Percentiles rank a stretch among this genome's conserved stretches.
Conservation (phyloP, 2,329 filamentous ascomycete species). For the Botrytis aclada region DNA sequence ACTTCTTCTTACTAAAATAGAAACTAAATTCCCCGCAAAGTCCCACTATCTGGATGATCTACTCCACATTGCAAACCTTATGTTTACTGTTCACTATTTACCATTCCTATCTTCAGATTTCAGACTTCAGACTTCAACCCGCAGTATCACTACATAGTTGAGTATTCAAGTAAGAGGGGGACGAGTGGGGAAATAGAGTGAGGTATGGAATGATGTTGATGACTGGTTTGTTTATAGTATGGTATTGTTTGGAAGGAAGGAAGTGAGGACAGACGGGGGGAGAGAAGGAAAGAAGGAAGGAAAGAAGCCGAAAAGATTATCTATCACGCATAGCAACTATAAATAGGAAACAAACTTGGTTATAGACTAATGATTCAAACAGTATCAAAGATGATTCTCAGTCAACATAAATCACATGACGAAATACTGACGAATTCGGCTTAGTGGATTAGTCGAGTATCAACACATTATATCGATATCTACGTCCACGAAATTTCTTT, state of each 20-base stretch:
- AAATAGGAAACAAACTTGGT: neutral
- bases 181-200: neutral
- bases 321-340: neutral
- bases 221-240: neutral
- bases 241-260: neutral
- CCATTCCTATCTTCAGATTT: no score
- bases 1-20: neutral
- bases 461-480: neutral
- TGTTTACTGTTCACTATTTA: neutral
- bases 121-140: no score
- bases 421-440: neutral
- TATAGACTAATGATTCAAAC: neutral
- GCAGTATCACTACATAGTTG: neutral
- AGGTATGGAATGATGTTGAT: neutral
- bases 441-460: neutral
- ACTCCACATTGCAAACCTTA: neutral
- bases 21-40: neutral
- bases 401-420: neutral
- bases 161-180: neutral
- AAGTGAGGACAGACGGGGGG: no score
- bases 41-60: neutral
- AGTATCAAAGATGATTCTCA: fast-evolving
- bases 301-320: neutral
- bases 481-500: neutral
- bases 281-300: no score